Evolutionary conservation across 2,329 filamentous ascomycete genomes (phyloP).

Genomic region (Colletotrichum eleusines): DNA sequence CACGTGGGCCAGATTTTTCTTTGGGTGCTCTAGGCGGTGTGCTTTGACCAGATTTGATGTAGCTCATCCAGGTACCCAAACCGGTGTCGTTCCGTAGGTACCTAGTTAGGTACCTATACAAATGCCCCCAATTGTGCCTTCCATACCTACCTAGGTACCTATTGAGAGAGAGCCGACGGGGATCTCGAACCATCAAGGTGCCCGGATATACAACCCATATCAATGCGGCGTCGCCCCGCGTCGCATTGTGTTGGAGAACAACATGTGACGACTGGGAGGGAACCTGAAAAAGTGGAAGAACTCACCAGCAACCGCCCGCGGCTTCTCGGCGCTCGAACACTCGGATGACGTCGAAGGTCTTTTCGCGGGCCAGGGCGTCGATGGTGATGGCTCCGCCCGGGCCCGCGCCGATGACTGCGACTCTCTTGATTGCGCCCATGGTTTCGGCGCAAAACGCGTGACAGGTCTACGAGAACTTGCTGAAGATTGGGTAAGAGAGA

Average conservation of each 20-base stretch:
- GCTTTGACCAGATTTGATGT: background rate
- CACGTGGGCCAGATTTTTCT: too few relatives aligned
- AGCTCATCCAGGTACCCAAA: slow-evolving; percentile 20
- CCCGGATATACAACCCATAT: background rate
- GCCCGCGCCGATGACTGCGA: slow-evolving; percentile 72
- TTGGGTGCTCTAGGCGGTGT: background rate
- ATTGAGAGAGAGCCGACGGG: background rate
- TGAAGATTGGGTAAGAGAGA: background rate
- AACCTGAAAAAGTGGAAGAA: background rate
- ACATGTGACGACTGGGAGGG: background rate
- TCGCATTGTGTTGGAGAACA: background rate
- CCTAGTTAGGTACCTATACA: background rate
- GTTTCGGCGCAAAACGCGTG: background rate
- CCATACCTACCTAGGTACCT: background rate
- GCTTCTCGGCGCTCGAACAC: slow-evolving; percentile 72
- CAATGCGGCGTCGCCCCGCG: background rate
- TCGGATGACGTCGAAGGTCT: slow-evolving; percentile 68
- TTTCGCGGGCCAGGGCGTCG: slow-evolving; percentile 70
- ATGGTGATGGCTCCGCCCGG: slow-evolving; percentile 71
- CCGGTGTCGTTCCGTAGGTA: too few relatives aligned
- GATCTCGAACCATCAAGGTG: slow-evolving; percentile 27
- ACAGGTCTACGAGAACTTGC: background rate
- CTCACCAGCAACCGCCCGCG: slow-evolving; percentile 72
- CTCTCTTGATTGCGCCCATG: slow-evolving; percentile 49
- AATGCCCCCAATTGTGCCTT: background rate